Evolutionary conservation across 2,329 filamentous ascomycete species (phyloP), one percentile per base, ranked within the genome.

Genomic region (Fusarium nisikadoi): DNA sequence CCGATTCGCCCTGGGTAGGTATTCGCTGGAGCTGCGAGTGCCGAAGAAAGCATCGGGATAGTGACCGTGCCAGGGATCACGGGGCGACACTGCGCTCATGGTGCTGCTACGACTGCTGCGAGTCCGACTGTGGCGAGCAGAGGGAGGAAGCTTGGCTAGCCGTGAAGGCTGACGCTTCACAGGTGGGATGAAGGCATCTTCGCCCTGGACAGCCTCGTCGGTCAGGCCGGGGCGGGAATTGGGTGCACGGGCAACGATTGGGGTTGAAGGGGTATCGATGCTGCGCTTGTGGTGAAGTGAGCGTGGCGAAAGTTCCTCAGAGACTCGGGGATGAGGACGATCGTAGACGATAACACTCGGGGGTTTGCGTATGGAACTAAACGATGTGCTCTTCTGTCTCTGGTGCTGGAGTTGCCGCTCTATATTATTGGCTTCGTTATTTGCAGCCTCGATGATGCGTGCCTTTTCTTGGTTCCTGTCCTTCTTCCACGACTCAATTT

Each of bases 401-500:
- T 65, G 52, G 23, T 71, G 52, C 50, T 60, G 65, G 46, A 74
- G 49, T 39, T 73, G 54, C 47, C 62, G 23, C 31, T 74, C 63
- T 17, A 68, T 33, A 17, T 61, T 49, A 29, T 70, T 46, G 52
- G 38, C 43, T 43, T 57, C 47, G 27, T 29, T 56, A 50, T 69
- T 69, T 29, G 57, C 31, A 33, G 63, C 64, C 57, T 76, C 71
- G 36, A 71, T 66, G 42, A 76, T 65, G n/a, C 58, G 80, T 17
- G 75, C 72, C 76, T 82, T 80, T 72, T 82, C 77, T 43, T 77
- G 72, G 53, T 54, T 55, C 56, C 76, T 78, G 58, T 80, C 82
- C 33, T 81, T 80, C 75, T 88, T 90, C 90, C 90, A 91, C 8
- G 88, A 89, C 72, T 88, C 88, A 65, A 91, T 91, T 77, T 91